phyloP scores from a whole-genome alignment of 176 grass and related monocot species.

The Carex scoparia region DNA sequence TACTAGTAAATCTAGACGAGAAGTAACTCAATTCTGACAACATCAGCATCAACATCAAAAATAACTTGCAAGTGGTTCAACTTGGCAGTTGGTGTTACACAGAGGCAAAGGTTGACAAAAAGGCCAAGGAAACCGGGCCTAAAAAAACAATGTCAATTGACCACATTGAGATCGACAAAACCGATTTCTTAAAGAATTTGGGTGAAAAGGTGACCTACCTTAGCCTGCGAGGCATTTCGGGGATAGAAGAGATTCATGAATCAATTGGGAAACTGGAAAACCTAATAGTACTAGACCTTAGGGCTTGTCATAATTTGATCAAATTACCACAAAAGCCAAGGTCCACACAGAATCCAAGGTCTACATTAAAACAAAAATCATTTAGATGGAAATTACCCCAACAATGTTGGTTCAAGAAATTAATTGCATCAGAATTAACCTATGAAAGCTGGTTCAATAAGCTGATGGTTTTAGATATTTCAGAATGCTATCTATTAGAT shows the following conservation, averaged over 20 bases:
- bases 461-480: no score
- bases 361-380: no score
- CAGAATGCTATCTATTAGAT: no score
- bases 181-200: neutral
- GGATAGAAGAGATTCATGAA: conserved; percentile 11
- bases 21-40: no score
- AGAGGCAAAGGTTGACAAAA: neutral
- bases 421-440: no score
- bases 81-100: neutral
- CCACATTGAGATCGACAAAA: neutral
- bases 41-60: accelerated
- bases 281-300: conserved; percentile 1
- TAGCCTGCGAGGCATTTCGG: conserved; percentile 37
- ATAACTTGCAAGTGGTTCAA: no score
- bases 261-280: neutral
- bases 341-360: no score
- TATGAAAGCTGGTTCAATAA: no score
- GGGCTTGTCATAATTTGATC: conserved; percentile 19
- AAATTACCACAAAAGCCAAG: conserved; percentile 15
- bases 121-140: neutral
- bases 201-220: conserved; percentile 42
- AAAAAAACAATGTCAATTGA: neutral
- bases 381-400: no score
- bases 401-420: no score
- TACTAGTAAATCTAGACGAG: no score